Percentiles rank a stretch among this genome's conserved stretches.
Evolutionary conservation across 2,329 filamentous ascomycete species (phyloP).

Genomic region (Diaporthe vexans): DNA sequence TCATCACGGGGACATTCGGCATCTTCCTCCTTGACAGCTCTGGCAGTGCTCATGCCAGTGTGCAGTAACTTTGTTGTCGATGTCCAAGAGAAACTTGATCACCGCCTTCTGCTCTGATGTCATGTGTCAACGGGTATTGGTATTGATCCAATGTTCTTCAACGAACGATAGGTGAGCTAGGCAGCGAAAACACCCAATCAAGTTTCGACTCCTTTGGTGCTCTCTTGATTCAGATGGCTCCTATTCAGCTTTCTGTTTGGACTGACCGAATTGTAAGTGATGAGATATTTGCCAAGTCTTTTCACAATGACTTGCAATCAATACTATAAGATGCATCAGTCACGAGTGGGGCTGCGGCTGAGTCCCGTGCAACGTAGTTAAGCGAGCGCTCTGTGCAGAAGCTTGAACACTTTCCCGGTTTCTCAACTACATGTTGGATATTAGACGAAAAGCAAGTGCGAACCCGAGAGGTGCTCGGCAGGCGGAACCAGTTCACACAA

Average conservation of each 20-base stretch:
- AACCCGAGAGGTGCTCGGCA: neutral
- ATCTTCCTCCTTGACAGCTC: neutral
- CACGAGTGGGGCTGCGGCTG: neutral
- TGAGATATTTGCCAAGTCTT: neutral
- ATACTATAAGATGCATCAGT: neutral
- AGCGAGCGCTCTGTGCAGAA: neutral
- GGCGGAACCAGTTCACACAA: neutral
- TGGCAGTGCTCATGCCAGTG: neutral
- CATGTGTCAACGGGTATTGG: neutral
- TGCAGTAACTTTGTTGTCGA: neutral
- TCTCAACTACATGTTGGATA: neutral
- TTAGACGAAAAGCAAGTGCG: neutral
- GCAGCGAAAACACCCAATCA: neutral
- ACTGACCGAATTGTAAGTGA: neutral
- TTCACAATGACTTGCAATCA: neutral
- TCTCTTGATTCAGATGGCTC: neutral
- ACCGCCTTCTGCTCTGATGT: neutral
- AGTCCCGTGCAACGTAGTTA: neutral
- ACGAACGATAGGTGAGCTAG: neutral
- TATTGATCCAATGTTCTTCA: neutral
- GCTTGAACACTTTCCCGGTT: neutral
- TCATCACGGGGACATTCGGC: neutral
- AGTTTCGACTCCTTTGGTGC: neutral
- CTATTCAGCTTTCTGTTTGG: too few relatives aligned
- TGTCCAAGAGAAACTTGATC: neutral